Conservation (phyloP, 2,329 filamentous ascomycete species). For the Madurella fahalii region DNA sequence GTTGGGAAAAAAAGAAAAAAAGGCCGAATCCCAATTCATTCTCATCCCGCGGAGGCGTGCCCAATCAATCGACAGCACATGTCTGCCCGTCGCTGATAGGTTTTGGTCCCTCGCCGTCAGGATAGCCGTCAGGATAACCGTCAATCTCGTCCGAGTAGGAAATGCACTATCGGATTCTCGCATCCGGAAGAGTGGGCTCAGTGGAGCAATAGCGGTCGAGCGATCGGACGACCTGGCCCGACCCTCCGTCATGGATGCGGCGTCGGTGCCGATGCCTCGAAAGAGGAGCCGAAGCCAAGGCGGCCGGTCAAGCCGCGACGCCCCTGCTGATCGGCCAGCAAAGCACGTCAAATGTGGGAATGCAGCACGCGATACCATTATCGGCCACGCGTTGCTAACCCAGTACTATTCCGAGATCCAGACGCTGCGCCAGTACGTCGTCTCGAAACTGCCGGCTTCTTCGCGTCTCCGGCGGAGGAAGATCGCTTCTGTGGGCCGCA, state of each 20-base stretch:
- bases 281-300: slow-evolving; percentile 18
- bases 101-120: not conserved
- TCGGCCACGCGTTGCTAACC: slow-evolving; percentile 60
- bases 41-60: slow-evolving; percentile 8
- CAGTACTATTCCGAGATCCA: slow-evolving; percentile 64
- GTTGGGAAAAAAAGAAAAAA: slow-evolving; percentile 4
- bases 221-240: slow-evolving; percentile 5
- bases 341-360: slow-evolving; percentile 19
- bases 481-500: slow-evolving; percentile 43
- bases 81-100: slow-evolving; percentile 16
- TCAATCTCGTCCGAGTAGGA: not conserved
- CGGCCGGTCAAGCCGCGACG: slow-evolving; percentile 15
- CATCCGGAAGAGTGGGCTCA: not conserved
- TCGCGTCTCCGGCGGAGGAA: slow-evolving; percentile 61
- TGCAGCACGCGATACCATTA: slow-evolving; percentile 17
- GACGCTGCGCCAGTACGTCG: slow-evolving; percentile 66
- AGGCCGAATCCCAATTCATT: slow-evolving; percentile 2
- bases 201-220: not conserved
- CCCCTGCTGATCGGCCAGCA: slow-evolving; percentile 12
- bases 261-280: slow-evolving; percentile 6
- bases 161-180: not conserved
- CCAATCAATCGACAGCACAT: slow-evolving; percentile 22
- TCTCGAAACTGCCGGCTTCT: slow-evolving; percentile 60
- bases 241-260: slow-evolving; percentile 10
- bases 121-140: no score